Evolutionary conservation across 257 asterid genomes (phyloP).

Genomic region (Gentiana straminea): DNA sequence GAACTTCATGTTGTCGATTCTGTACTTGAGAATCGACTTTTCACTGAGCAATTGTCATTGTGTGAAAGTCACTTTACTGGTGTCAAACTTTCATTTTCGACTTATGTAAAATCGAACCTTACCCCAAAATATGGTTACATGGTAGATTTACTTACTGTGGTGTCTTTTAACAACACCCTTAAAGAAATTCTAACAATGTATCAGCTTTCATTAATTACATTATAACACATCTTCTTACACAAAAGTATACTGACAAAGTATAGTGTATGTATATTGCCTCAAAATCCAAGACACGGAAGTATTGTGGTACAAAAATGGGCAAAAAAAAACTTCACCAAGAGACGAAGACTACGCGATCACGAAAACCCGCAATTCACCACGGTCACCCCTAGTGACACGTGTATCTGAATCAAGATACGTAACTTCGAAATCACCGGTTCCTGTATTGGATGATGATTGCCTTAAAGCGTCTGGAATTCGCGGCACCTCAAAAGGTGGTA

Average conservation of each 20-base stretch:
- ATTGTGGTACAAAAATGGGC: background rate
- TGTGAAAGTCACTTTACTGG: too few relatives aligned
- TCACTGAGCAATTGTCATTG: too few relatives aligned
- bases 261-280: background rate
- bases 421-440: slow-evolving; percentile 81
- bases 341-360: slow-evolving; percentile 38
- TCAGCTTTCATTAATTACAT: too few relatives aligned
- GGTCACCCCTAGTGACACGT: slow-evolving; percentile 80
- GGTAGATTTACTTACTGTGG: too few relatives aligned
- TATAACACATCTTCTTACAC: too few relatives aligned
- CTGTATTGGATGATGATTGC: slow-evolving; percentile 48
- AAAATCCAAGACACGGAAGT: background rate
- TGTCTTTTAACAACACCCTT: too few relatives aligned
- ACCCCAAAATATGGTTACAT: too few relatives aligned
- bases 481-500: slow-evolving; percentile 80
- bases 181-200: too few relatives aligned
- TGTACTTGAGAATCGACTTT: too few relatives aligned
- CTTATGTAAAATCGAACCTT: too few relatives aligned
- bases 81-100: too few relatives aligned
- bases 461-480: slow-evolving; percentile 62
- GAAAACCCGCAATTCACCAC: slow-evolving; percentile 84
- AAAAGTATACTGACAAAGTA: background rate
- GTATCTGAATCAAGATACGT: slow-evolving; percentile 67
- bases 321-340: background rate
- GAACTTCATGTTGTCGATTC: too few relatives aligned